Evolutionary conservation across 1,139 yeast species (phyloP).

Genomic region (Candida sanyaensis): DNA sequence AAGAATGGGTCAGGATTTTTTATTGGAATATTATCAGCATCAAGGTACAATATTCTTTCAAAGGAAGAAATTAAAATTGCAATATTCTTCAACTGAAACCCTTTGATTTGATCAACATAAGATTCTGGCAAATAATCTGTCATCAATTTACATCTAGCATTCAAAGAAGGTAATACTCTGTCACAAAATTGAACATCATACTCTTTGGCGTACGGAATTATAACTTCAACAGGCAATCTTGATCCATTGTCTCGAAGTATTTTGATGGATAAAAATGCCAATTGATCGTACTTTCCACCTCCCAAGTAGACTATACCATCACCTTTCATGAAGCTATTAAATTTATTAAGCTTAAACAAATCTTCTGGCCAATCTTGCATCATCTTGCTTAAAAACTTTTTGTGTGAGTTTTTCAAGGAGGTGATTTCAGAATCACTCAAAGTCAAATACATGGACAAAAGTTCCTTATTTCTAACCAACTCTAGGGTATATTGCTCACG

Average conservation of each 20-base stretch:
- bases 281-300: conserved; percentile 60
- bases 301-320: conserved; percentile 65
- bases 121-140: conserved; percentile 29
- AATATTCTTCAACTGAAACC: conserved; percentile 35
- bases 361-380: conserved; percentile 24
- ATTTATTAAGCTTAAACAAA: conserved; percentile 20
- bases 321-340: conserved; percentile 39
- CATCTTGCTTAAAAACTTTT: conserved; percentile 21
- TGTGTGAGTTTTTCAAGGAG: conserved; percentile 23
- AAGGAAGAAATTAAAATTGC: conserved; percentile 38
- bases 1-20: conserved; percentile 35
- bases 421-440: conserved; percentile 22
- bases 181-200: conserved; percentile 34
- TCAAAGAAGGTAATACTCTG: conserved; percentile 28
- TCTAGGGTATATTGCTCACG: conserved; percentile 34
- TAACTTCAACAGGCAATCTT: conserved; percentile 58
- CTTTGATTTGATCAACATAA: conserved; percentile 21
- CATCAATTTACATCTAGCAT: conserved; percentile 35
- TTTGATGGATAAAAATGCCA: conserved; percentile 55
- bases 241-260: conserved; percentile 56
- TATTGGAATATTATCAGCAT: conserved; percentile 38
- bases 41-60: conserved; percentile 34
- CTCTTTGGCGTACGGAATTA: conserved; percentile 30
- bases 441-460: conserved; percentile 23
- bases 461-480: conserved; percentile 27